These are phyloP conservation scores for Knoxdaviesia proteae DNA, from an alignment of 2,329 filamentous ascomycete species.

Conservation along the genomic window DNA sequence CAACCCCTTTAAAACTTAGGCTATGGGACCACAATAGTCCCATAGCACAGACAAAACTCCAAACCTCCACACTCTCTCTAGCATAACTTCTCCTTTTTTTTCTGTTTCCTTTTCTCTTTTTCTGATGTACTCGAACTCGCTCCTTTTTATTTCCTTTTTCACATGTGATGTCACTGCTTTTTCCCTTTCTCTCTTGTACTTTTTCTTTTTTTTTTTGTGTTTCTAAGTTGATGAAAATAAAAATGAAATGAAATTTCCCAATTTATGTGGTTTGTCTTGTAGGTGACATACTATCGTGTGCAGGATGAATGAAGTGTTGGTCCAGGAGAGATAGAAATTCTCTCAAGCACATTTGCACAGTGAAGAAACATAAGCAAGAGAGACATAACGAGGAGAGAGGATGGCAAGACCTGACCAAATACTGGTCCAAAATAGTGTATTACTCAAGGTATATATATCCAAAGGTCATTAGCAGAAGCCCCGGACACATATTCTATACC, in stretches of 20 bases:
- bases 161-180: neutral
- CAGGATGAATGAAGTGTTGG: neutral
- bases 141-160: neutral
- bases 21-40: too few species aligned
- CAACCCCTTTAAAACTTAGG: too few species aligned
- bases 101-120: slow-evolving; percentile 1
- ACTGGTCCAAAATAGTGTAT: too few species aligned
- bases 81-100: slow-evolving; percentile 3
- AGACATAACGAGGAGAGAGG: too few species aligned
- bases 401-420: too few species aligned
- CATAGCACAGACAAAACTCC: too few species aligned
- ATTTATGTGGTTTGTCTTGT: neutral
- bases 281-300: neutral
- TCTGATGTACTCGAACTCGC: neutral
- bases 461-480: too few species aligned
- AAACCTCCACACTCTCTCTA: neutral
- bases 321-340: neutral
- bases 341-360: neutral
- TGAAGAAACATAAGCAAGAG: neutral
- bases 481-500: too few species aligned
- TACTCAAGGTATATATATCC: too few species aligned
- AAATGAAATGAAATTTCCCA: neutral
- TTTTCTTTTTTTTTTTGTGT: neutral
- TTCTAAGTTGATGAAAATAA: neutral
- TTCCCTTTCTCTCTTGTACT: neutral